Conservation (phyloP, 2,329 filamentous ascomycete species). For the Coniochaeta ligniaria region DNA sequence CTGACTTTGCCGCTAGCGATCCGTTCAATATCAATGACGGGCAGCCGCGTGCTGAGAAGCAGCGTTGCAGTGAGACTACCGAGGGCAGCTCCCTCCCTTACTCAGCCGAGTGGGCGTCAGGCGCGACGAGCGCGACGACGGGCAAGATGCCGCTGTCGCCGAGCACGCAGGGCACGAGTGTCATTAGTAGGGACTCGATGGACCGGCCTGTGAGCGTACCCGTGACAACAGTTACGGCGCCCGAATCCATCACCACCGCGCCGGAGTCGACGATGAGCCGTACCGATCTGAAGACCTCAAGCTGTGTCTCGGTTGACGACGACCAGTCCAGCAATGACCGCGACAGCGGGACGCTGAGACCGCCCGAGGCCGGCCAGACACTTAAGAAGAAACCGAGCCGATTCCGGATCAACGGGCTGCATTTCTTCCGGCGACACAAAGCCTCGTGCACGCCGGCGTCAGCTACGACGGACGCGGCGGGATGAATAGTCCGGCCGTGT, state of each 20-base stretch:
- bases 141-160: constrained; percentile 58
- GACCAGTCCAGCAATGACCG: constrained; percentile 16
- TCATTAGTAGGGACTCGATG: constrained; percentile 52
- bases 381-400: constrained; percentile 57
- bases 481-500: constrained; percentile 8
- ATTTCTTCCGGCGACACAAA: constrained; percentile 49
- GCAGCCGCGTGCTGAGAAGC: constrained; percentile 26
- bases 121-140: constrained; percentile 56
- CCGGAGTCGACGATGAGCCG: constrained; percentile 18
- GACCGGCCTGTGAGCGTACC: constrained; percentile 41
- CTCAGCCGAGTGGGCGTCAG: constrained; percentile 54
- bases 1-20: constrained; percentile 42
- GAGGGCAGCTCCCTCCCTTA: constrained; percentile 50
- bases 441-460: constrained; percentile 26
- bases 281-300: constrained; percentile 13
- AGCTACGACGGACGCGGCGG: constrained; percentile 18
- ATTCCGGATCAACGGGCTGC: constrained; percentile 55
- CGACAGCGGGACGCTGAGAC: constrained; percentile 33
- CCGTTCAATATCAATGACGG: constrained; percentile 34
- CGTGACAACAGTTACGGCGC: constrained; percentile 29
- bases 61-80: constrained; percentile 55
- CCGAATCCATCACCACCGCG: constrained; percentile 23
- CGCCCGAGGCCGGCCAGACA: constrained; percentile 31
- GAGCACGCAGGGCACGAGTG: constrained; percentile 59
- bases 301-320: constrained; percentile 10